phyloP scores from a whole-genome alignment of 495 filamentous ascomycete genomes.

The Xylaria telfairii region DNA sequence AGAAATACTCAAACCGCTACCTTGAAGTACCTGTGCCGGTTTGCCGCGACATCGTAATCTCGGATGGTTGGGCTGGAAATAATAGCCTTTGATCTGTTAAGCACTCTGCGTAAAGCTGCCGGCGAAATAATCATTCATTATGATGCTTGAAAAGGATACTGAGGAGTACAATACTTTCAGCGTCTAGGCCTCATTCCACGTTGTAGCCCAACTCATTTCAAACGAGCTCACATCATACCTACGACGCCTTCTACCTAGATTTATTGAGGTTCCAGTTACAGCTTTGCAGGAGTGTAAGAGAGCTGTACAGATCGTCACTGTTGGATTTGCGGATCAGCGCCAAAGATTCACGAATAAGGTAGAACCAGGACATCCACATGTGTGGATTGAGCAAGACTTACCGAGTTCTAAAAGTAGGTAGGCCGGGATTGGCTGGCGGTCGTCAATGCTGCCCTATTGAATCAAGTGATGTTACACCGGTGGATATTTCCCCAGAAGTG shows the following conservation, averaged over 20 bases:
- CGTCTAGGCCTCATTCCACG: neutral
- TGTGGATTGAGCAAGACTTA: conserved; percentile 2
- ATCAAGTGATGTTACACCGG: neutral
- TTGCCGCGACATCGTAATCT: neutral
- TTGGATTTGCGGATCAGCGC: conserved; percentile 12
- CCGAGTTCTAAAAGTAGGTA: neutral
- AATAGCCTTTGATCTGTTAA: neutral
- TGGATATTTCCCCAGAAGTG: conserved; percentile 15
- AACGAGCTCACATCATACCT: neutral
- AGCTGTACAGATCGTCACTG: neutral
- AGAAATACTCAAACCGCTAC: neutral
- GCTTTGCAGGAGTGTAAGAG: neutral
- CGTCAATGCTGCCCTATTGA: conserved; percentile 3
- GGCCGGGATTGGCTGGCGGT: neutral
- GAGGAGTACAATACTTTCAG: neutral
- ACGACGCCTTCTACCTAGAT: neutral
- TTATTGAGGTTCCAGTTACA: neutral
- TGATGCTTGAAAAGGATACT: neutral
- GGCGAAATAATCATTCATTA: neutral
- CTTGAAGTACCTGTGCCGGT: neutral
- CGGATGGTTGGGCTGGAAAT: neutral
- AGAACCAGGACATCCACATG: neutral
- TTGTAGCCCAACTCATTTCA: neutral
- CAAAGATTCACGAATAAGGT: neutral
- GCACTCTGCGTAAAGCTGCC: neutral